Evolutionary conservation across 2,329 filamentous ascomycete species (phyloP), one percentile per base, ranked within the genome.

Genomic region (Scorias spongiosa): DNA sequence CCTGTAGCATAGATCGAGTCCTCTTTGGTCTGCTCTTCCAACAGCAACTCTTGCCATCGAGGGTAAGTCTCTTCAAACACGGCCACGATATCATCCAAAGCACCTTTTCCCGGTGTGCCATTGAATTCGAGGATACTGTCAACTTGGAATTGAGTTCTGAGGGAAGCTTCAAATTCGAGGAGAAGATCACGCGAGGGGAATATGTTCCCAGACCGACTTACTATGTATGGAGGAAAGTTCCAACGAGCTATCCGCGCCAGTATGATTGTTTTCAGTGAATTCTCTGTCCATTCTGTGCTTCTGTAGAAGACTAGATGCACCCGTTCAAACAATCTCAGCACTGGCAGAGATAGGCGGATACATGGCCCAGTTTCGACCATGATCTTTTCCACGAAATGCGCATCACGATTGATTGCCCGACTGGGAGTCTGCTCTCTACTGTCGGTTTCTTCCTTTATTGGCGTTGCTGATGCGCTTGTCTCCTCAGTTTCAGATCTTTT

Each of bases 301-400:
- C 89, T 75, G 61, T 96, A 96, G 61, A 95, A 98, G 26, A 98
- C 87, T 2, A 98, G 67, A 64, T 96, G 91, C 1, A 96, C 87
- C 20, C 91, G 77, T 61, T 95, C 87, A 55, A 98, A 98, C 0
- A 98, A 72, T 54, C 80, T 85, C 49, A 87, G 74, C 0, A 80
- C 73, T 0, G 75, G 65, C 0, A 80, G 64, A 1, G 85, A 85
- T 10, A 98, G 74, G 32, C 89, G 74, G 48, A 96, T 80, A 51
- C 88, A 94, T 11, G 86, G 78, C 0, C 91, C 91, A 0, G 84
- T 83, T 45, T 80, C 78, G 28, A 72, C 71, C 52, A 88, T 63
- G 37, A 94, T 89, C 61, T 86, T 93, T 41, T 72, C 69, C 1
- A 86, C 65, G 52, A 89, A 91, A 60, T 91, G 77, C 8, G 70